phyloP scores from a whole-genome alignment of 306 rosid species.

The Quercus mongolica region DNA sequence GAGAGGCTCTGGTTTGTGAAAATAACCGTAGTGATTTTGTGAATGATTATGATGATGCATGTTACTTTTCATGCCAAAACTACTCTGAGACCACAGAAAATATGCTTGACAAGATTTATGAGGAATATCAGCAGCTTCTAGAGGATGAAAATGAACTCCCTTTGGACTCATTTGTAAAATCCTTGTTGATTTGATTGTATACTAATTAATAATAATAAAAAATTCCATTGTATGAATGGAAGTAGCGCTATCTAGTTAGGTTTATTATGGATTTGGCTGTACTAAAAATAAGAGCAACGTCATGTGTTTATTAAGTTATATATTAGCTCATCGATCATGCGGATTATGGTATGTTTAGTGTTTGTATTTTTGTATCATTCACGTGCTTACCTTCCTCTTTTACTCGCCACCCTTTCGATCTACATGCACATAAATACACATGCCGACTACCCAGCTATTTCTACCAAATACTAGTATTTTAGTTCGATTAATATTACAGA shows the following conservation, averaged over 20 bases:
- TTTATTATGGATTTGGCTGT: neutral
- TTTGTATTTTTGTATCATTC: no score
- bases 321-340: no score
- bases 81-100: slow-evolving; percentile 15
- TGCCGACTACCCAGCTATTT: no score
- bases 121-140: slow-evolving; percentile 60
- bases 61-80: neutral
- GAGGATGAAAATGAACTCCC: slow-evolving; percentile 33
- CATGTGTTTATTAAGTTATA: no score
- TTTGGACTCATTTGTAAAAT: slow-evolving; percentile 49
- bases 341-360: no score
- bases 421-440: no score
- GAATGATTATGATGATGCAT: slow-evolving; percentile 20
- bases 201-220: no score
- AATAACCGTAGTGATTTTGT: slow-evolving; percentile 23
- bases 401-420: no score
- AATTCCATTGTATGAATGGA: neutral
- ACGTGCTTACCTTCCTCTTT: no score
- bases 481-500: no score
- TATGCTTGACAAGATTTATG: slow-evolving; percentile 43
- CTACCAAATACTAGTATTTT: no score
- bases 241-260: neutral
- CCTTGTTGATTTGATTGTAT: slow-evolving; percentile 30
- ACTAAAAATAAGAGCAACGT: neutral
- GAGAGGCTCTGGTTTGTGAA: neutral